A percentile compares a stretch with the other conserved stretches of the same genome.
Conservation (phyloP, 345 rosid species). For the Gossypioides kirkii region DNA sequence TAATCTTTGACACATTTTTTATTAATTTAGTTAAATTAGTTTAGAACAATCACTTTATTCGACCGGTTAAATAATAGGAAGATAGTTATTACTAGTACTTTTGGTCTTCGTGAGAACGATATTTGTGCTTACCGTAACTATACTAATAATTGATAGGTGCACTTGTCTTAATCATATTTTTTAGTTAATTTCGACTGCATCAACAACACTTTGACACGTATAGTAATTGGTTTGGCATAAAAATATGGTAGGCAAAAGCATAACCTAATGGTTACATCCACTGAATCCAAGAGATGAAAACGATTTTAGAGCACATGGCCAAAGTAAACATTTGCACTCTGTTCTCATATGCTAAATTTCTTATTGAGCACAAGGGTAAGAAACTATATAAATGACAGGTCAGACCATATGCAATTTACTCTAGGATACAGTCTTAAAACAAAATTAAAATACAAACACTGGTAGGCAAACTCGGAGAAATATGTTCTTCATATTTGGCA, state of each 20-base stretch:
- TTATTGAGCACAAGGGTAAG: not conserved
- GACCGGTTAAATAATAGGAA: too few species aligned
- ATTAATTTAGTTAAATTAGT: too few species aligned
- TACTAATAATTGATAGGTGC: too few species aligned
- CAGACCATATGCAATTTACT: not conserved
- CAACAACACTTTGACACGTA: constrained; percentile 4
- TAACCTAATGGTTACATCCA: not conserved
- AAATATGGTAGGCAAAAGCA: not conserved
- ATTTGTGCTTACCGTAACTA: too few species aligned
- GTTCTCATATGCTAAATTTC: not conserved
- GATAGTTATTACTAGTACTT: too few species aligned
- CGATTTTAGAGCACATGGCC: not conserved
- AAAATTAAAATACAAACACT: not conserved
- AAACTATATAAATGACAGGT: not conserved
- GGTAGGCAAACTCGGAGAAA: not conserved
- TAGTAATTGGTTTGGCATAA: constrained; percentile 5
- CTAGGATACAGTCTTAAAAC: not conserved
- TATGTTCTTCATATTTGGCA: not conserved
- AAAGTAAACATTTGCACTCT: not conserved
- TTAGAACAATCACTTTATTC: too few species aligned
- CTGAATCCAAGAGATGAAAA: not conserved
- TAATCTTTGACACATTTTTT: too few species aligned
- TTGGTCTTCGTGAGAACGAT: too few species aligned
- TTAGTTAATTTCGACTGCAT: too few species aligned
- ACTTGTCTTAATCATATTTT: too few species aligned